phyloP scores from a whole-genome alignment of 768 basidiomycete species.

The Tephrocybe sp. region DNA sequence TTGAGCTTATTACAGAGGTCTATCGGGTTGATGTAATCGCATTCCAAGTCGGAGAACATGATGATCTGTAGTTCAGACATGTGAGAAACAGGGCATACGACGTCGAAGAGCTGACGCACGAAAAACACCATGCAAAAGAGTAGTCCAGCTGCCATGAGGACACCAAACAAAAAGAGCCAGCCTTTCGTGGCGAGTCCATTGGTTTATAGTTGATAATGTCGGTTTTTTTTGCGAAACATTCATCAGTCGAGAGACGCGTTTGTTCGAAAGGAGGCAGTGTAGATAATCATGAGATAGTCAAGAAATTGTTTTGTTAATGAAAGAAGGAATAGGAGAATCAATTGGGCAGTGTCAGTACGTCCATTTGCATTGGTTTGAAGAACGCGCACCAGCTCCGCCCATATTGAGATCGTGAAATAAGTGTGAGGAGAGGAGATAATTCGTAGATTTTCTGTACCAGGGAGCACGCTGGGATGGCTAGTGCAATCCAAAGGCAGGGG shows the following conservation, averaged over 20 bases:
- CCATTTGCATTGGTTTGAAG: slow-evolving; percentile 2
- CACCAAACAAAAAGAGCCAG: slow-evolving; percentile 96
- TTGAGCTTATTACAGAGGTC: slow-evolving; percentile 99
- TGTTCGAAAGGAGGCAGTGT: too few species aligned
- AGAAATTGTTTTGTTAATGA: not conserved
- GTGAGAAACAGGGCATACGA: slow-evolving; percentile 1
- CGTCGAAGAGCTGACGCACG: slow-evolving; percentile 52
- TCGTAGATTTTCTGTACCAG: slow-evolving; percentile 2
- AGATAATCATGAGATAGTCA: too few species aligned
- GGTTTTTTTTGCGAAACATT: too few species aligned
- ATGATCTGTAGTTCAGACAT: slow-evolving; percentile 71
- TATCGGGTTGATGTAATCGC: slow-evolving; percentile 99
- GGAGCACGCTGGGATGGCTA: slow-evolving; percentile 2
- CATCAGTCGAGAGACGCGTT: not conserved
- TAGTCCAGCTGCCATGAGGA: slow-evolving; percentile 91
- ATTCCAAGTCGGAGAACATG: slow-evolving; percentile 99
- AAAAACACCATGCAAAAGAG: slow-evolving; percentile 99
- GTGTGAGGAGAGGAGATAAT: slow-evolving; percentile 9
- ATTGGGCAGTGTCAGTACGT: slow-evolving; percentile 13
- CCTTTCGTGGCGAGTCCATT: slow-evolving; percentile 42
- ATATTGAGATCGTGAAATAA: slow-evolving; percentile 28
- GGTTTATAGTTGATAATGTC: not conserved
- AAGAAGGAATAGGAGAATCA: slow-evolving; percentile 1
- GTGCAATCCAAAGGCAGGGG: not conserved
- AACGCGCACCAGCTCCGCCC: slow-evolving; percentile 42